Conservation (phyloP, 2,329 filamentous ascomycete genomes). For the Fusarium pseudocircinatum region DNA sequence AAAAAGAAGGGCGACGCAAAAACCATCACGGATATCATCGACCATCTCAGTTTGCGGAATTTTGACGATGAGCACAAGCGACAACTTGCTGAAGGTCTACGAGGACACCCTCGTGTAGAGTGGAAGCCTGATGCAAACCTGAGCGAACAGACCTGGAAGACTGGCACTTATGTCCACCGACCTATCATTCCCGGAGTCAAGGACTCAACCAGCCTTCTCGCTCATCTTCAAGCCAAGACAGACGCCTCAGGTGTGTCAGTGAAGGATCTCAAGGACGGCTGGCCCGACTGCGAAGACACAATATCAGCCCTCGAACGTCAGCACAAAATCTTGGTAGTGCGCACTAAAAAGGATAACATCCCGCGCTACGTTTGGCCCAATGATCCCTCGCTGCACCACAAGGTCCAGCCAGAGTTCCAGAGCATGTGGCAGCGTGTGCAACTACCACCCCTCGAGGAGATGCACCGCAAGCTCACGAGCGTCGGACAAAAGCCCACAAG, state of each 20-base stretch:
- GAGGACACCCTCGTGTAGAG: conserved; percentile 68
- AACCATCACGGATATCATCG: conserved; percentile 78
- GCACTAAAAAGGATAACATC: conserved; percentile 91
- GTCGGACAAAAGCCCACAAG: conserved; percentile 87
- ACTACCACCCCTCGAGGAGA: conserved; percentile 78
- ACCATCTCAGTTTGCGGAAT: conserved; percentile 78
- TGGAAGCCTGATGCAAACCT: conserved; percentile 66
- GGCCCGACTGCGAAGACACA: conserved; percentile 83
- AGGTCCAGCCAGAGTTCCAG: conserved; percentile 84
- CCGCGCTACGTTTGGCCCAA: conserved; percentile 90
- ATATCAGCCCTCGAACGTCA: conserved; percentile 81
- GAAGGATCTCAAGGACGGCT: conserved; percentile 94
- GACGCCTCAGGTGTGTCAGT: conserved; percentile 85
- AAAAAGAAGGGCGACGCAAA: conserved; percentile 76
- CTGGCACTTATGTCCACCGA: conserved; percentile 82
- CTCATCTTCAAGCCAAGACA: conserved; percentile 81
- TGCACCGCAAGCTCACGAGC: conserved; percentile 78
- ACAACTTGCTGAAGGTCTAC: conserved; percentile 74
- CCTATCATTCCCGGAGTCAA: conserved; percentile 84
- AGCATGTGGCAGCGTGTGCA: conserved; percentile 83
- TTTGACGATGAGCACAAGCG: conserved; percentile 69
- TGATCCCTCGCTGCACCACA: conserved; percentile 78
- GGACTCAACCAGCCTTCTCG: conserved; percentile 79
- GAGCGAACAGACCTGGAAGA: conserved; percentile 72
- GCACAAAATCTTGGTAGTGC: conserved; percentile 83